Percentiles rank a stretch among this genome's conserved stretches.
These are phyloP conservation scores for Furcasterigmium sp. DNA, from an alignment of 2,329 filamentous ascomycete species.

Conservation along the genomic window DNA sequence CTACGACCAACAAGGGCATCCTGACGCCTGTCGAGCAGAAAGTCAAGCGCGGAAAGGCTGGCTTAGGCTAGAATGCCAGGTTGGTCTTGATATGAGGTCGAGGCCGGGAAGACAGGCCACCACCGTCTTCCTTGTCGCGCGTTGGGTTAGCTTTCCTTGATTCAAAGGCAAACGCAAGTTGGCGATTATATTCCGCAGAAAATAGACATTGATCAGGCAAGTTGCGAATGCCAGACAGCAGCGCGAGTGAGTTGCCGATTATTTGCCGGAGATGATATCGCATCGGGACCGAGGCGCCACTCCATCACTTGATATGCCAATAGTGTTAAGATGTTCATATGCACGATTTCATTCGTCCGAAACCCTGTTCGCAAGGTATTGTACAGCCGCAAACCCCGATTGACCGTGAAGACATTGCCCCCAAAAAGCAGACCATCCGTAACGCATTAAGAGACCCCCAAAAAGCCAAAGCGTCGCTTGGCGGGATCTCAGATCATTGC, in stretches of 20 bases:
- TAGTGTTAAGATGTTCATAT: constrained; percentile 46
- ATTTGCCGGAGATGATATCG: no score
- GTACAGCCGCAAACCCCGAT: constrained; percentile 69
- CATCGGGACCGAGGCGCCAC: no score
- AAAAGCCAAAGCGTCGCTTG: constrained; percentile 35
- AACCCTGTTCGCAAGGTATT: constrained; percentile 62
- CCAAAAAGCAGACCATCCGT: constrained; percentile 65
- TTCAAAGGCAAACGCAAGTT: no score
- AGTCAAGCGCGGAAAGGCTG: constrained; percentile 81
- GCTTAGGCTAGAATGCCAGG: constrained; percentile 64
- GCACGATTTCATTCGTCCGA: constrained; percentile 58
- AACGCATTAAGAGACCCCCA: constrained; percentile 66
- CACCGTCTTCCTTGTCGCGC: no score
- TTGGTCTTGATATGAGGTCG: no score
- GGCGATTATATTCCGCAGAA: no score
- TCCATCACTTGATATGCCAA: no score
- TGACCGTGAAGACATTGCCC: constrained; percentile 67
- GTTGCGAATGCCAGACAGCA: no score
- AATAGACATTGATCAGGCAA: no score
- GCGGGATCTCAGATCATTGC: constrained; percentile 50
- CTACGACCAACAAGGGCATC: constrained; percentile 80
- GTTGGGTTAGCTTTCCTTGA: no score
- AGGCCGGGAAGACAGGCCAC: no score
- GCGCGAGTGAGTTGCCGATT: no score
- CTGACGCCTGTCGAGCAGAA: constrained; percentile 79